A percentile compares a stretch with the other conserved stretches of the same genome.
Conservation (phyloP, 805 yeast genomes). For the Phaffomyces opuntiae region DNA sequence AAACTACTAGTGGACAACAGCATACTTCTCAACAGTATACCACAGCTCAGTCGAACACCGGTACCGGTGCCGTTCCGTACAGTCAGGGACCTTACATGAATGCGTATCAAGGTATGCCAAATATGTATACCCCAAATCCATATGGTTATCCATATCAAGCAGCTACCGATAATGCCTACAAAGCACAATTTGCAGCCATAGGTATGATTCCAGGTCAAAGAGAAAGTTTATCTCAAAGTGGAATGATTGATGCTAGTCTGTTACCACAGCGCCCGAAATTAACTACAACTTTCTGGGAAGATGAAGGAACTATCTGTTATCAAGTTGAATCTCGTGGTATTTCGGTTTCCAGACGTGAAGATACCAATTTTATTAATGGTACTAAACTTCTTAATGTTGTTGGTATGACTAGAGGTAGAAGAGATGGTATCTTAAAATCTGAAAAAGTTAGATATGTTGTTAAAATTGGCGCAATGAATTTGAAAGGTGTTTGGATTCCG, state of each 20-base stretch:
- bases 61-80: neutral
- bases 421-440: conserved; percentile 62
- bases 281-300: conserved; percentile 74
- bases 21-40: conserved; percentile 5
- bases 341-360: conserved; percentile 61
- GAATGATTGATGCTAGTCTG: conserved; percentile 21
- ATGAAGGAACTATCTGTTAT: conserved; percentile 63
- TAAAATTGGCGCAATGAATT: conserved; percentile 69
- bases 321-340: conserved; percentile 68
- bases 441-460: conserved; percentile 66
- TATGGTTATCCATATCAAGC: conserved; percentile 12
- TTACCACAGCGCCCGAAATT: conserved; percentile 46
- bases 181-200: neutral
- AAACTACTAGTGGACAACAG: neutral
- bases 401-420: conserved; percentile 65
- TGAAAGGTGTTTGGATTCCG: conserved; percentile 73
- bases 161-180: neutral
- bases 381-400: conserved; percentile 64
- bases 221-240: conserved; percentile 12
- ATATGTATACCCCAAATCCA: neutral
- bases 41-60: neutral
- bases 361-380: conserved; percentile 67
- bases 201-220: neutral
- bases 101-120: conserved; percentile 1
- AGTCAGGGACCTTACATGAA: neutral